phyloP scores from a whole-genome alignment of 2,329 filamentous ascomycete genomes.

The Pyrenophora graminea region DNA sequence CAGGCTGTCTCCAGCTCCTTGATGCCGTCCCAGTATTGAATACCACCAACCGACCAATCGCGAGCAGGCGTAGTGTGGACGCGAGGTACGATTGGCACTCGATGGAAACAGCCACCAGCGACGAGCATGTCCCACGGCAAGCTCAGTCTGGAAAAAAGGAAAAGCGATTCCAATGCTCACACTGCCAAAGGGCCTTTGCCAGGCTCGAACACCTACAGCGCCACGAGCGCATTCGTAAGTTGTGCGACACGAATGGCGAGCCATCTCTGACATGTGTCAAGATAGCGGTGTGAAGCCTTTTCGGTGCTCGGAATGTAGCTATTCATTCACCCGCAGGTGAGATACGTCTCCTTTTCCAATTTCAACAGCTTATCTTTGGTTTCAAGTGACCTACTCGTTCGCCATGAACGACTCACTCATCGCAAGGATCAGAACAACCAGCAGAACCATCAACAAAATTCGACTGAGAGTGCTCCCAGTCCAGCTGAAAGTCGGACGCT shows the following conservation, averaged over 20 bases:
- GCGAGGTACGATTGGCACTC: slow-evolving; percentile 7
- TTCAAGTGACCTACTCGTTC: slow-evolving; percentile 47
- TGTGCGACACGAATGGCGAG: background rate
- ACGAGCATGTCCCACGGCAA: slow-evolving; percentile 20
- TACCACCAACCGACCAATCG: slow-evolving; percentile 2
- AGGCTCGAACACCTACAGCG: slow-evolving; percentile 49
- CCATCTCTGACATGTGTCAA: slow-evolving; percentile 19
- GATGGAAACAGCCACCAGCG: slow-evolving; percentile 28
- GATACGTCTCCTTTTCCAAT: background rate
- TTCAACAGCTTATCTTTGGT: background rate
- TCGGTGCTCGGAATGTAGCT: slow-evolving; percentile 46
- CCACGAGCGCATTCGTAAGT: slow-evolving; percentile 48
- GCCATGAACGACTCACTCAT: slow-evolving; percentile 48
- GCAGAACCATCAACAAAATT: slow-evolving; percentile 11
- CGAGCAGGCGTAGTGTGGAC: slow-evolving; percentile 2
- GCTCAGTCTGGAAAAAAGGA: slow-evolving; percentile 38
- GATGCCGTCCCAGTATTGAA: slow-evolving; percentile 5
- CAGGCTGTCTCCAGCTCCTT: slow-evolving; percentile 11
- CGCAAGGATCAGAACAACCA: slow-evolving; percentile 30
- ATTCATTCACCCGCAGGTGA: slow-evolving; percentile 50
- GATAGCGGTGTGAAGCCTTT: slow-evolving; percentile 51
- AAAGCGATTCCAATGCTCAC: slow-evolving; percentile 42
- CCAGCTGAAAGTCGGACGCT: slow-evolving; percentile 24
- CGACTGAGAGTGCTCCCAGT: slow-evolving; percentile 12
- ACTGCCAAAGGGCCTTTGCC: slow-evolving; percentile 42